Evolutionary conservation across 129 eudicot genomes (phyloP), one percentile per base, ranked within the genome.

Genomic region (Ambrosia trifida): DNA sequence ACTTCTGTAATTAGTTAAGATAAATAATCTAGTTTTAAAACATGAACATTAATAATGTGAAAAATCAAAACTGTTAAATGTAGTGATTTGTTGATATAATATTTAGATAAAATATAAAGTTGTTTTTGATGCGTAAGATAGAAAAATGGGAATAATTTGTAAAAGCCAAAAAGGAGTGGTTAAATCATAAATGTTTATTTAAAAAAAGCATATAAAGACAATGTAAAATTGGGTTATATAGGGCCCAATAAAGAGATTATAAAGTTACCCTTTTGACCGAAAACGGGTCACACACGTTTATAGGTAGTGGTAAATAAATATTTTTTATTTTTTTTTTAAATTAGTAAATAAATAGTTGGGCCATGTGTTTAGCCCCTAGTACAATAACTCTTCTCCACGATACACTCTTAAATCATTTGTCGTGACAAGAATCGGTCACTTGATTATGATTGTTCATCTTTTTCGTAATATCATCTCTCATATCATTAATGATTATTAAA

Each of bases 341-440:
- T n/a, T n/a, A n/a, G 58, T 72, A 46, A 59, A 61, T 60, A 32
- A 50, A 57, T 46, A 3, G 47, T 32, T 72, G 69, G 69, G 40
- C 36, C 69, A 73, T 73, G 45, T 59, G 50, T 44, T 43, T 31
- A 66, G 68, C 33, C 60, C 76, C 68, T n/a, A n/a, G n/a, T 72
- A 72, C 60, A 30, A 46, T 72, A 51, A 72, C 44, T 58, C 18
- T 58, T 33, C 45, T 30, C 19, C 19, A 58, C 64, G 64, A 58
- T 31, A 0, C 41, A 30, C 64, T 31, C 17, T 58, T 58, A 58
- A 58, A 30, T 58, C 16, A 58, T 12, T 58, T 58, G 19, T 31
- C 41, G 11, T 58, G 40, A 58, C 19, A 28, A 58, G 64, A 30
- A 36, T 24, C 36, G n/a, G 36, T 11, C 63, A 24, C 19, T 58